These are phyloP conservation scores for Dothistroma septosporum DNA, from an alignment of 2,329 filamentous ascomycete genomes.

Conservation along the genomic window DNA sequence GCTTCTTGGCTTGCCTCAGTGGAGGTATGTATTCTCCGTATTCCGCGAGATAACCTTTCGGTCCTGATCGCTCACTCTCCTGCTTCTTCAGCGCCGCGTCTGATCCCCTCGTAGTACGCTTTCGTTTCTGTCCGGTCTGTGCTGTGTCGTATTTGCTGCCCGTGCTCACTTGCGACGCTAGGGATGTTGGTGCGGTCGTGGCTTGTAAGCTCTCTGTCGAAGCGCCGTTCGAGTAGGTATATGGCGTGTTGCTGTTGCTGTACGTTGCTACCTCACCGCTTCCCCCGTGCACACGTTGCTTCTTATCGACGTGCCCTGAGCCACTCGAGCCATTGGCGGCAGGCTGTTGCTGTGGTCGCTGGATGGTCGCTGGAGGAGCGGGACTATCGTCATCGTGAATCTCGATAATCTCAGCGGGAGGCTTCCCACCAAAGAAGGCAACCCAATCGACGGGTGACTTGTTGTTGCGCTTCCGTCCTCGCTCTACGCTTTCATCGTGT, in stretches of 20 bases:
- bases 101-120: slow-evolving; percentile 62
- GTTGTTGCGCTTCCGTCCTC: slow-evolving; percentile 20
- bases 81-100: slow-evolving; percentile 32
- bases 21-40: slow-evolving; percentile 74
- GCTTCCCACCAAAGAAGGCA: slow-evolving; percentile 36
- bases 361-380: slow-evolving; percentile 21
- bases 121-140: slow-evolving; percentile 79
- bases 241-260: slow-evolving; percentile 56
- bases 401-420: slow-evolving; percentile 49
- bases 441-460: slow-evolving; percentile 36
- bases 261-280: slow-evolving; percentile 28
- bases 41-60: slow-evolving; percentile 32
- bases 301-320: slow-evolving; percentile 63
- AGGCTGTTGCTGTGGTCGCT: slow-evolving; percentile 19
- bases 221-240: slow-evolving; percentile 68
- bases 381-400: slow-evolving; percentile 47
- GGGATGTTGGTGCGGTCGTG: slow-evolving; percentile 76
- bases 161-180: slow-evolving; percentile 63
- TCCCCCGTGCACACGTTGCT: slow-evolving; percentile 58
- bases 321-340: slow-evolving; percentile 23
- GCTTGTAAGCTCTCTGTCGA: slow-evolving; percentile 53
- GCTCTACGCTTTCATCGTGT: slow-evolving; percentile 17
- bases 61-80: slow-evolving; percentile 29
- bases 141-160: slow-evolving; percentile 59
- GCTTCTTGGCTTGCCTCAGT: slow-evolving; percentile 83